phyloP scores from a whole-genome alignment of 148 eudicot genomes.

The Rhododendron griersonianum region DNA sequence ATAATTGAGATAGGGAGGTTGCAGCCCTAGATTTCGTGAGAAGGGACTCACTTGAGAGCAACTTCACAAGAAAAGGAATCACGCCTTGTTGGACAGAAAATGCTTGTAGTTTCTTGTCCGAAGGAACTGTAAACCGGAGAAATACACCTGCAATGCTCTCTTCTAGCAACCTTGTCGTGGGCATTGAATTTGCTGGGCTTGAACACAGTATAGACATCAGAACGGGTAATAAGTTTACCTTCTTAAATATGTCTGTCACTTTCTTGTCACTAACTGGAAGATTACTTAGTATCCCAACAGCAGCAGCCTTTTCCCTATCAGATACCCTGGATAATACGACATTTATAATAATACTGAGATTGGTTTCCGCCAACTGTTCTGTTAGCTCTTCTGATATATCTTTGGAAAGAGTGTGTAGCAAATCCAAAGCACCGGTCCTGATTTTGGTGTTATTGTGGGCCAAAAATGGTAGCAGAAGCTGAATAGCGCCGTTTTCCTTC shows the following conservation, averaged over 20 bases:
- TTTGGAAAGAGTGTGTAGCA: slow-evolving; percentile 52
- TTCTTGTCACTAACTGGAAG: slow-evolving; percentile 56
- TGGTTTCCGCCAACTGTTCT: slow-evolving; percentile 41
- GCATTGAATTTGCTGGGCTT: slow-evolving; percentile 20
- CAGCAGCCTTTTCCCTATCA: slow-evolving; percentile 60
- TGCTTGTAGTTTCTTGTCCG: slow-evolving; percentile 59
- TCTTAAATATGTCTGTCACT: slow-evolving; percentile 51
- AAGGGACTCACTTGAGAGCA: slow-evolving; percentile 47
- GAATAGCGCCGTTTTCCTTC: slow-evolving; percentile 57
- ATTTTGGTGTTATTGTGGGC: slow-evolving; percentile 41
- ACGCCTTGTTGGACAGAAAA: slow-evolving; percentile 55
- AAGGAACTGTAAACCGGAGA: slow-evolving; percentile 59
- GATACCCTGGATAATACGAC: slow-evolving; percentile 44
- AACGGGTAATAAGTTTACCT: slow-evolving; percentile 45
- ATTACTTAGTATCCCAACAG: slow-evolving; percentile 65
- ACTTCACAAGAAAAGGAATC: slow-evolving; percentile 51
- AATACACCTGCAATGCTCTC: slow-evolving; percentile 61
- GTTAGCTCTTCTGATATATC: slow-evolving; percentile 35
- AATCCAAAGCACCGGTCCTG: slow-evolving; percentile 43
- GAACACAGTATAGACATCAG: slow-evolving; percentile 45
- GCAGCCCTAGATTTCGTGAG: slow-evolving; percentile 62
- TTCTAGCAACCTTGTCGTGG: slow-evolving; percentile 23
- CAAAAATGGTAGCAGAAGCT: slow-evolving; percentile 63
- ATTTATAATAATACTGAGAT: slow-evolving; percentile 35
- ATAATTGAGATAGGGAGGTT: slow-evolving; percentile 59